Evolutionary conservation across 1,284 basidiomycete genomes (phyloP).

Genomic region (Grifola frondosa): DNA sequence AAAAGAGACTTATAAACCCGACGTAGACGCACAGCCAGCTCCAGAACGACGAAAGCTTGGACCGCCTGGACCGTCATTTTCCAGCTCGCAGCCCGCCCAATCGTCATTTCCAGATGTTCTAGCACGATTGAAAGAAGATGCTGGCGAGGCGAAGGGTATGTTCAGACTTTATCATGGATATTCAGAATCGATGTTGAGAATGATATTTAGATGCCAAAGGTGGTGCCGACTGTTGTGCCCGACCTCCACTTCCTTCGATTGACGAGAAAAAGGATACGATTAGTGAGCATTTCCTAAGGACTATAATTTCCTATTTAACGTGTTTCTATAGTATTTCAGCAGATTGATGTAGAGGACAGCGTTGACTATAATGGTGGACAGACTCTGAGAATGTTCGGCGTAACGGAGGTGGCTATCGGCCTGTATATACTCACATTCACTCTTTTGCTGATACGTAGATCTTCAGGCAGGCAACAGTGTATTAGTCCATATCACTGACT

Average conservation of each 20-base stretch:
- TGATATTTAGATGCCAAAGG: slow-evolving; percentile 55
- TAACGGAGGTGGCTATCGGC: slow-evolving; percentile 63
- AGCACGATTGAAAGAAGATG: slow-evolving; percentile 69
- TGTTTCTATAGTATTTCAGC: slow-evolving; percentile 72
- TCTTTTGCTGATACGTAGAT: slow-evolving; percentile 1
- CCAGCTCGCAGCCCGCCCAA: slow-evolving; percentile 34
- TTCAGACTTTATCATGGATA: slow-evolving; percentile 3
- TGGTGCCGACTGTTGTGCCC: slow-evolving; percentile 73
- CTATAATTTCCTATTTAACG: not conserved
- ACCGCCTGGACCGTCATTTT: slow-evolving; percentile 30
- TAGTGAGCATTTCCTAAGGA: slow-evolving; percentile 31
- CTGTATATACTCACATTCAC: slow-evolving; percentile 3
- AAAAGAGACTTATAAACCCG: slow-evolving; percentile 16
- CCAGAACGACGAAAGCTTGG: slow-evolving; percentile 60
- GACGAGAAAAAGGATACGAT: slow-evolving; percentile 64
- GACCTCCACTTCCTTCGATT: slow-evolving; percentile 63
- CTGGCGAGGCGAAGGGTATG: slow-evolving; percentile 45
- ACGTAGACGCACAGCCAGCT: slow-evolving; percentile 37
- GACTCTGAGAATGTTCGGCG: slow-evolving; percentile 79
- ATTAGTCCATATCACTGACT: slow-evolving; percentile 76
- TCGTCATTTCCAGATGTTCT: slow-evolving; percentile 76
- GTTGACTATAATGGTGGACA: slow-evolving; percentile 49
- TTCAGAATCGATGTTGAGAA: no score
- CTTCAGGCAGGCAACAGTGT: slow-evolving; percentile 80
- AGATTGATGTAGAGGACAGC: slow-evolving; percentile 85